Base-by-base conservation (phyloP, 805 yeast genomes). In the Candida golubevii region DNA sequence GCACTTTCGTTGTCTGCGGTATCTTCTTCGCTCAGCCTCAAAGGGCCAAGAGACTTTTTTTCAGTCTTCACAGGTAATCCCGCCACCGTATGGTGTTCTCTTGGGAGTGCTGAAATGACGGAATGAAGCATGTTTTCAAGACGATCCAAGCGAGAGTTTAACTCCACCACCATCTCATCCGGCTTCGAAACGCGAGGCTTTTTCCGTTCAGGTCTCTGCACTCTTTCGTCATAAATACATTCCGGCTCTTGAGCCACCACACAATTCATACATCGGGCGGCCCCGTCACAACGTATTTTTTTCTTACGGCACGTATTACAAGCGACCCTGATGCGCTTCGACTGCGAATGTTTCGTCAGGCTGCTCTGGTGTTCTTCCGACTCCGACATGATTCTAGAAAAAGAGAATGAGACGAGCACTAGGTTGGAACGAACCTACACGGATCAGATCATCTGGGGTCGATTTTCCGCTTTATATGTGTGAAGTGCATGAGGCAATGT, bases 251-350 rank as follows among this genome's bases (percentile, higher is more conserved):
- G 41, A 26, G 46, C 26, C 7, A 45, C 43, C 15, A 27, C 34
- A 27, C 57, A 53, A 34, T 51, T 50, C 32, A 33, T 38, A 28
- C 55, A 51, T 3, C 46, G 50, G 8, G 15, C 13, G 12, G 36
- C 41, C 11, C 55, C 54, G 31, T 48, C 54, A 34, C 57, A 51
- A 15, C 41, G 32, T 31, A 49, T 52, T 36, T 54, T 54, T 35
- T 46, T 49, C 33, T 45, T 44, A 10, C 58, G 50, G 34, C 57
- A 54, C 1, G 35, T 40, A 36, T 40, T 46, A 34, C 57, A 51
- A 0, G 57, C 57, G 26, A 45, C 51, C 11, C 49, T 27, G 26
- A 46, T 50, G 1, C 57, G 41, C 30, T 42, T 39, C 26, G 42
- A 36, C 3, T n/a, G 39, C 28, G 11, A 15, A 7, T 36, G 39